phyloP scores from a whole-genome alignment of 805 yeast species.

The Saccharomycopsis fermentans region DNA sequence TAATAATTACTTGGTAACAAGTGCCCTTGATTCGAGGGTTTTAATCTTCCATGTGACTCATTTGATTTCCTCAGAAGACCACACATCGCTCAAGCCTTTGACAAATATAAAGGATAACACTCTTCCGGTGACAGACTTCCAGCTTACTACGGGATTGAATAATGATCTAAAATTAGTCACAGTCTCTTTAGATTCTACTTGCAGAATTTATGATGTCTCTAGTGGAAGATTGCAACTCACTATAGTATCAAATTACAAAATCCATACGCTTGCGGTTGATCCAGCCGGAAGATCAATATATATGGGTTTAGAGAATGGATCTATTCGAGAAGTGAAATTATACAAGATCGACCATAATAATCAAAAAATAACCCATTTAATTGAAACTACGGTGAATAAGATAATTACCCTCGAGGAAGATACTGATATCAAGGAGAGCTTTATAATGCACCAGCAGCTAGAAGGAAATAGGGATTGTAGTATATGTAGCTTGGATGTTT shows the following conservation, averaged over 20 bases:
- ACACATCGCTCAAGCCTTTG: conserved; percentile 40
- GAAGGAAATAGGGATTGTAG: conserved; percentile 22
- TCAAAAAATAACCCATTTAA: conserved; percentile 17
- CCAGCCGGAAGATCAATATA: conserved; percentile 71
- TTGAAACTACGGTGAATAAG: conserved; percentile 27
- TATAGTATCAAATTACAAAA: conserved; percentile 52
- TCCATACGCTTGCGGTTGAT: conserved; percentile 54
- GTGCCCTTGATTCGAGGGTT: conserved; percentile 75
- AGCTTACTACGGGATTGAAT: conserved; percentile 36
- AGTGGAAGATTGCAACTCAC: conserved; percentile 45
- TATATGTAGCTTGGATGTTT: conserved; percentile 46
- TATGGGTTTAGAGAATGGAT: conserved; percentile 58
- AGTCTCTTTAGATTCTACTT: conserved; percentile 62
- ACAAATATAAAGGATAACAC: conserved; percentile 53
- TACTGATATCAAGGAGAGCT: conserved; percentile 36
- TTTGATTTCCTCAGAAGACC: conserved; percentile 31
- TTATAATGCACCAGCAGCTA: conserved; percentile 39
- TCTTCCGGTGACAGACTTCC: conserved; percentile 33
- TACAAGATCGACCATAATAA: conserved; percentile 25
- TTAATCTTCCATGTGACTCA: conserved; percentile 65
- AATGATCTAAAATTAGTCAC: conserved; percentile 59
- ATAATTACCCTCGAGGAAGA: conserved; percentile 44
- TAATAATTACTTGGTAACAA: conserved; percentile 57
- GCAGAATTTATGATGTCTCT: conserved; percentile 59
- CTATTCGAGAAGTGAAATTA: conserved; percentile 45